Evolutionary conservation across 257 asterid species (phyloP).

Genomic region (Penstemon eatonii): DNA sequence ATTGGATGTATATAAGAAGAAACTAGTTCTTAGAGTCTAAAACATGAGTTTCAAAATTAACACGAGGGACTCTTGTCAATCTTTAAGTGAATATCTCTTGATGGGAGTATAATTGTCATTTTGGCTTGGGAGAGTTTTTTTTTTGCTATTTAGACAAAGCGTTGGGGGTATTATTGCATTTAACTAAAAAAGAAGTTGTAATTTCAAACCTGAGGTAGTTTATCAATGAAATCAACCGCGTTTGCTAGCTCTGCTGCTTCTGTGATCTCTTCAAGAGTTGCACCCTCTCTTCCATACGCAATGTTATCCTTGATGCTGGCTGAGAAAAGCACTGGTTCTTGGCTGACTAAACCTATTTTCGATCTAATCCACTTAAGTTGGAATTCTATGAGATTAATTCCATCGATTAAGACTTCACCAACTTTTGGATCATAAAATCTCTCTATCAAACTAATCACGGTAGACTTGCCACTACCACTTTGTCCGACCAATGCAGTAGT

Average conservation of each 20-base stretch:
- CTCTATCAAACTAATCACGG: neutral
- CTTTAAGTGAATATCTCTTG: too few species aligned
- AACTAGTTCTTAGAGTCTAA: neutral
- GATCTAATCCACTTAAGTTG: conserved; percentile 38
- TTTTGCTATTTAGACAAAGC: too few species aligned
- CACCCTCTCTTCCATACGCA: conserved; percentile 36
- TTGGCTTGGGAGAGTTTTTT: too few species aligned
- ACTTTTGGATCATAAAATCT: conserved; percentile 5
- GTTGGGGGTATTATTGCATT: too few species aligned
- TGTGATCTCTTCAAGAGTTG: conserved; percentile 36
- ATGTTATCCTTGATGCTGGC: conserved; percentile 37
- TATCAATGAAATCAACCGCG: conserved; percentile 31
- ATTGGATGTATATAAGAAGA: neutral
- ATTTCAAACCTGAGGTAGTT: conserved; percentile 30
- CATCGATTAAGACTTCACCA: neutral
- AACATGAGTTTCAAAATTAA: too few species aligned
- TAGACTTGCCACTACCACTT: neutral
- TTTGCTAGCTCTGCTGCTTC: conserved; percentile 39
- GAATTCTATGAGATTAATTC: conserved; percentile 17
- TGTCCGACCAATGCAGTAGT: conserved; percentile 6
- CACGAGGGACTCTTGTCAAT: too few species aligned
- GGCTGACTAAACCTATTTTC: conserved; percentile 39
- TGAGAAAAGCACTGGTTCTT: conserved; percentile 41
- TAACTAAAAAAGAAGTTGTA: too few species aligned
- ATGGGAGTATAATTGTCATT: too few species aligned